Percentiles rank a stretch among this genome's conserved stretches.
phyloP scores from a whole-genome alignment of 805 yeast species.

The Lachancea waltii region DNA sequence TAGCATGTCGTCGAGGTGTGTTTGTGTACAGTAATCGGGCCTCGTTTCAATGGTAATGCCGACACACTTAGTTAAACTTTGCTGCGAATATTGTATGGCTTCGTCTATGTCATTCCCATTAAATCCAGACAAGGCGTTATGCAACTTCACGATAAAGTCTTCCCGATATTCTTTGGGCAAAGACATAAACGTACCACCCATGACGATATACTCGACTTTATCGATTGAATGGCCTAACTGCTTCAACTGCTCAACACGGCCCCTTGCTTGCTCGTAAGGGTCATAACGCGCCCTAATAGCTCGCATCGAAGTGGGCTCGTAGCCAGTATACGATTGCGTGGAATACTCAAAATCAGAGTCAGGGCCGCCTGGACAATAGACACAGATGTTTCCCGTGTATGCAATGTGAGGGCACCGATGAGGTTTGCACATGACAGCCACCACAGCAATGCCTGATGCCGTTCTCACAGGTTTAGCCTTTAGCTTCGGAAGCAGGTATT shows the following conservation, averaged over 20 bases:
- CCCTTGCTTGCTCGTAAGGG: conserved; percentile 97
- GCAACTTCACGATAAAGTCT: conserved; percentile 78
- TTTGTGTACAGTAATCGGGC: conserved; percentile 96
- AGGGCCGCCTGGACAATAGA: conserved; percentile 98
- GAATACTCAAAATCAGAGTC: conserved; percentile 97
- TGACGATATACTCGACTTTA: conserved; percentile 93
- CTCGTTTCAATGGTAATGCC: conserved; percentile 98
- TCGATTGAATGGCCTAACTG: conserved; percentile 95
- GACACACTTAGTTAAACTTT: conserved; percentile 92
- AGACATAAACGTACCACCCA: conserved; percentile 99
- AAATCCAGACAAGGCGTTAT: conserved; percentile 91
- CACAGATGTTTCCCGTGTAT: conserved; percentile 97
- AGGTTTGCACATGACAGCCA: conserved; percentile 98
- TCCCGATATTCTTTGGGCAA: conserved; percentile 87
- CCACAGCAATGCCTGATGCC: conserved; percentile 98
- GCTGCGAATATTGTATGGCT: conserved; percentile 86
- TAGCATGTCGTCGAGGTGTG: conserved; percentile 92
- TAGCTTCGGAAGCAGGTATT: conserved; percentile 82
- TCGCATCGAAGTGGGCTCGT: conserved; percentile 98
- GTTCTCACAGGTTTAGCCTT: conserved; percentile 99
- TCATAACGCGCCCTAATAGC: conserved; percentile 98
- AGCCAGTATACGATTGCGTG: conserved; percentile 96
- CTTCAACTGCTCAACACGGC: conserved; percentile 90
- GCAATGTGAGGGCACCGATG: conserved; percentile 99
- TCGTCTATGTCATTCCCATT: conserved; percentile 84